A percentile compares a stretch with the other conserved stretches of the same genome.
Conservation (phyloP, 108 stramenopile species). For the Parietichytrium sp. region DNA sequence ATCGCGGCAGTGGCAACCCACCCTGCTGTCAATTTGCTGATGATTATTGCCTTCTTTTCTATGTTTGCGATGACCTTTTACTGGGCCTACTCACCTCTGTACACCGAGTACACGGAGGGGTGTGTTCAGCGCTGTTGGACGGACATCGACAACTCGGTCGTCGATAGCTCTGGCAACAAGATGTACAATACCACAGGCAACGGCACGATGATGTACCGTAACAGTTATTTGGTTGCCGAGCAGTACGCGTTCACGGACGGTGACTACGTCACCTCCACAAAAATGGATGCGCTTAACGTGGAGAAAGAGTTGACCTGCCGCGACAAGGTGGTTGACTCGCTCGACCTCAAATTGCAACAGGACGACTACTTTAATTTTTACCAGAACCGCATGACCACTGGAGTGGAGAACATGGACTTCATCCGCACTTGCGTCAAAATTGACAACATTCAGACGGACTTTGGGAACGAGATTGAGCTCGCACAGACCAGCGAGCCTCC, state of each 20-base stretch:
- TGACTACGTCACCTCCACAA: neutral
- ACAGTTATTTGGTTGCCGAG: neutral
- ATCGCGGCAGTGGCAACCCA: neutral
- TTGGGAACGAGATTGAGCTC: neutral
- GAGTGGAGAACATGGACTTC: neutral
- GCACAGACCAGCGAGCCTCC: neutral
- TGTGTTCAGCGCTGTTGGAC: neutral
- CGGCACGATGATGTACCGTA: constrained; percentile 32
- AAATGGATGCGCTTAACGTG: neutral
- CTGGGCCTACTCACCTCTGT: neutral
- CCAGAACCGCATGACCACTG: neutral
- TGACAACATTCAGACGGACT: neutral
- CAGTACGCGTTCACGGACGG: constrained; percentile 33
- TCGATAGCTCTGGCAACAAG: neutral
- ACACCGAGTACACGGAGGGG: constrained; percentile 13
- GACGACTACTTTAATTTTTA: constrained; percentile 4
- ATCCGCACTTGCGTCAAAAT: neutral
- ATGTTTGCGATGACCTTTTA: constrained; percentile 1
- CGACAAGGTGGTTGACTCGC: neutral
- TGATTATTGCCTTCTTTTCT: neutral
- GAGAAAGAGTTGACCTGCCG: constrained; percentile 5
- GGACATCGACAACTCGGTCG: neutral
- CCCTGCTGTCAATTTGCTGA: neutral
- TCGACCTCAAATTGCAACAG: neutral
- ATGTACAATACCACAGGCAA: constrained; percentile 19